These are phyloP conservation scores for Xylaria grammica DNA, from an alignment of 495 filamentous ascomycete species.

Conservation along the genomic window DNA sequence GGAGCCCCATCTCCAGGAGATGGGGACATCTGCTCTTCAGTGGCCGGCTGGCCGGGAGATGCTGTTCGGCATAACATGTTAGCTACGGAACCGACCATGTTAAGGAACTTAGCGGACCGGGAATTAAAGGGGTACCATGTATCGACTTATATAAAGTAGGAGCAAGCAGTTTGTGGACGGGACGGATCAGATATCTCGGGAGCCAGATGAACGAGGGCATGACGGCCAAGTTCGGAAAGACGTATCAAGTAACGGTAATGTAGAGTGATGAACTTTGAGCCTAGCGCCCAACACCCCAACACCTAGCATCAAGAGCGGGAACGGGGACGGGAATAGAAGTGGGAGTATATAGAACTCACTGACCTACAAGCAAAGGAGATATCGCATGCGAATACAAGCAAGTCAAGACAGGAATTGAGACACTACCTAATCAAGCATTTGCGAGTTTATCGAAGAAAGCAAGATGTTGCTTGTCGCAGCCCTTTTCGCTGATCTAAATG, in stretches of 20 bases:
- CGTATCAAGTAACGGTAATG: not conserved
- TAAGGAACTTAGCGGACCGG: not conserved
- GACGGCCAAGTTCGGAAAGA: not conserved
- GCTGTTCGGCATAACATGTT: slow-evolving; percentile 53
- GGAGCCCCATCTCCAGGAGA: slow-evolving; percentile 59
- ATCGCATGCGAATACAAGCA: slow-evolving; percentile 14
- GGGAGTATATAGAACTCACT: not conserved
- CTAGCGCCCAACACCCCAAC: not conserved
- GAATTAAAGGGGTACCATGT: not conserved
- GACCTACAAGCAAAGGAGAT: slow-evolving; percentile 16
- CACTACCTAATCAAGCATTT: slow-evolving; percentile 18
- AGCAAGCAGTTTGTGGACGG: not conserved
- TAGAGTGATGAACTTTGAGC: not conserved
- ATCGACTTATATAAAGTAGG: not conserved
- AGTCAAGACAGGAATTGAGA: not conserved
- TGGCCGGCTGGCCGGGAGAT: slow-evolving; percentile 49
- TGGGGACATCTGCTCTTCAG: slow-evolving; percentile 58
- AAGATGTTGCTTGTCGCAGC: not conserved
- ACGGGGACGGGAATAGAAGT: not conserved
- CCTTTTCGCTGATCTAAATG: not conserved
- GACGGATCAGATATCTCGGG: not conserved
- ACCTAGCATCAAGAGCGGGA: not conserved
- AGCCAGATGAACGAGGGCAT: not conserved
- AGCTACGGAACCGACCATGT: slow-evolving; percentile 31
- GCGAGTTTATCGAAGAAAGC: not conserved